Percentiles rank a stretch among this genome's conserved stretches.
phyloP scores from a whole-genome alignment of 1,139 yeast species.

The Hanseniaspora gamundiae region DNA sequence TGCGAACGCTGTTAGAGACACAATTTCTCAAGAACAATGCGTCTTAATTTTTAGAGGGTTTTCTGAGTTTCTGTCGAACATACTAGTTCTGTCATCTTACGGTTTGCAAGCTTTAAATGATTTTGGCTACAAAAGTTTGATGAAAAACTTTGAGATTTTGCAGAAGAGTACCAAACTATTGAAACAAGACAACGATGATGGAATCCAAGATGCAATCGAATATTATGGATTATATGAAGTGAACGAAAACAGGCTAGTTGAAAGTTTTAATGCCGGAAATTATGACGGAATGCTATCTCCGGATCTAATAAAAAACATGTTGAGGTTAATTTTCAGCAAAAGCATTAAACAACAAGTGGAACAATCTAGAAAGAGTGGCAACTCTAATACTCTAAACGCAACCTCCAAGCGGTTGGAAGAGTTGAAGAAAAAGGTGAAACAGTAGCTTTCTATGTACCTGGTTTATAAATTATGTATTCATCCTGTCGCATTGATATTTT shows the following conservation, averaged over 20 bases:
- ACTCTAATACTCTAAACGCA: background rate
- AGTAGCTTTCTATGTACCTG: background rate
- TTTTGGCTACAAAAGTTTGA: slow-evolving; percentile 55
- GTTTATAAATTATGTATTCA: too few species aligned
- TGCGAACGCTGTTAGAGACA: slow-evolving; percentile 20
- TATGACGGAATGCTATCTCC: slow-evolving; percentile 22
- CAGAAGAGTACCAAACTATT: slow-evolving; percentile 68
- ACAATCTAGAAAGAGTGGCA: background rate
- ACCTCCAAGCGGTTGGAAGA: slow-evolving; percentile 12
- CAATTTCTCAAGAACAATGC: slow-evolving; percentile 22
- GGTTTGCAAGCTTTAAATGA: slow-evolving; percentile 44
- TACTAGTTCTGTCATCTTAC: slow-evolving; percentile 49
- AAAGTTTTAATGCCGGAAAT: slow-evolving; percentile 21
- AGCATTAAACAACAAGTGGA: slow-evolving; percentile 19
- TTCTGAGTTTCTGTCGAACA: slow-evolving; percentile 42
- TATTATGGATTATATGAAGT: slow-evolving; percentile 40
- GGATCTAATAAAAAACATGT: slow-evolving; percentile 27
- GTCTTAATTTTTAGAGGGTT: slow-evolving; percentile 36
- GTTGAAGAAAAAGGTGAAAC: slow-evolving; percentile 1
- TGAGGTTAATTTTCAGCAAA: slow-evolving; percentile 39
- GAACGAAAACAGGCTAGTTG: slow-evolving; percentile 15
- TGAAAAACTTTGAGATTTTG: slow-evolving; percentile 56
- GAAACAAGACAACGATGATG: slow-evolving; percentile 46
- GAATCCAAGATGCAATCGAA: slow-evolving; percentile 42
- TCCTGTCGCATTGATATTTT: too few species aligned